Base-by-base conservation (phyloP, 129 eudicot genomes). In the Saussurea involucrata region DNA sequence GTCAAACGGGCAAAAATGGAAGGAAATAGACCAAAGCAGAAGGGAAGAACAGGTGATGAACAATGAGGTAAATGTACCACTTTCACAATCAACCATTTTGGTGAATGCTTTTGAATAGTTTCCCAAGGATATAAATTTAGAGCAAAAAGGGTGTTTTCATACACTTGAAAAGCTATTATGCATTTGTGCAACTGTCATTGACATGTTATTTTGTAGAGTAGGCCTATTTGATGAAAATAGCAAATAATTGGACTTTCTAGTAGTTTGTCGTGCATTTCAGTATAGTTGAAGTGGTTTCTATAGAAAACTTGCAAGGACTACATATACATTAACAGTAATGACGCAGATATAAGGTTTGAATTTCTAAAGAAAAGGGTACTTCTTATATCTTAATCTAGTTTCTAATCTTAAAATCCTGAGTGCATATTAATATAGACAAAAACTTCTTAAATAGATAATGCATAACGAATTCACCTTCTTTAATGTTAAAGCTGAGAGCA, bases 401-500 rank as follows among this genome's bases (percentile, higher is more conserved):
- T 31, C 4, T 20, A 3, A 58, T n/a, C 20, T 37, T 33, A 49
- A 53, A 21, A 21, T 4, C 18, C 13, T 9, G 28, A 20, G 67
- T 28, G 20, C 17, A 34, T 13, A 63, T 55, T 15, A 27, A 72
- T 20, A 17, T 29, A 53, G 6, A 44, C 17, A 36, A 57, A 33
- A 36, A 24, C 3, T 15, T n/a, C 21, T 73, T 61, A 2, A 24
- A 61, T 3, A 61, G 10, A 74, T 60, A 22, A 9, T 21, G 24
- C 57, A 63, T 37, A 61, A 22, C 1, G 20, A 36, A 2, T 40
- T 34, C 0, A 17, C 69, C 34, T 36, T 61, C 36, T 36, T 63
- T 63, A 74, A 24, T 61, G 78, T 36, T 63, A 22, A 57, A 29
- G 60, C n/a, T 28, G 28, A 74, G 61, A n/a, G n/a, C 60, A 74